These are phyloP conservation scores for Solanum tarijense DNA, from an alignment of 257 asterid species.

Conservation along the genomic window DNA sequence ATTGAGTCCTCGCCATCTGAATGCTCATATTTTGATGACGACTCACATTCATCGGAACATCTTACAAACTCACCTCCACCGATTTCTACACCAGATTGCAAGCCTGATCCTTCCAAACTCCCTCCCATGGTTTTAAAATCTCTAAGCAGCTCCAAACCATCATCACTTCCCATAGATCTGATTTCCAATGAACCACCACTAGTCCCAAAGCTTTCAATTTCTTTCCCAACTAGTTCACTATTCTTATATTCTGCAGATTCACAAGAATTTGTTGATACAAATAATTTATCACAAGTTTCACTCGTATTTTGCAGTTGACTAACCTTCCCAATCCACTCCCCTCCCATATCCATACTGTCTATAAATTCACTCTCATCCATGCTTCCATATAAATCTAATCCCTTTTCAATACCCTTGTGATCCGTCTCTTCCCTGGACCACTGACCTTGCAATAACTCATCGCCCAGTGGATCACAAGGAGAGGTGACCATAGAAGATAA, in stretches of 20 bases:
- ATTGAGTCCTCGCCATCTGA: conserved; percentile 83
- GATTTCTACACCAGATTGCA: conserved; percentile 7
- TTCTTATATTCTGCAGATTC: conserved; percentile 6
- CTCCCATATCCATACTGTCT: conserved; percentile 28
- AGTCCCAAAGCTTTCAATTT: background rate
- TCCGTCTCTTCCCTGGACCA: background rate
- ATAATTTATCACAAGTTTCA: background rate
- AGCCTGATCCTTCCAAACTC: conserved; percentile 8
- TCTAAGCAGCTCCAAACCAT: background rate
- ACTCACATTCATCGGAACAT: conserved; percentile 40
- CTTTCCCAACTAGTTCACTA: conserved; percentile 5
- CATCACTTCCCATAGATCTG: background rate
- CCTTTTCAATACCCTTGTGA: background rate
- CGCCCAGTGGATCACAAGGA: conserved; percentile 30
- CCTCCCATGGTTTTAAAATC: conserved; percentile 3
- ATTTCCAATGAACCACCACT: background rate
- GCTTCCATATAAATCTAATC: conserved; percentile 13
- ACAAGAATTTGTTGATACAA: background rate
- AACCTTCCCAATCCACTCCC: conserved; percentile 3
- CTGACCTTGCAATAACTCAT: conserved; percentile 20
- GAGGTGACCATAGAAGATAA: conserved; percentile 22
- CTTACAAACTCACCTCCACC: conserved; percentile 21
- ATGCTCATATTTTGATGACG: conserved; percentile 41
- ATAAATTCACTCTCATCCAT: conserved; percentile 17
- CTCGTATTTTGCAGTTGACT: conserved; percentile 12